Conservation (phyloP, 495 filamentous ascomycete species). For the Staphylotrichum tortipilum region DNA sequence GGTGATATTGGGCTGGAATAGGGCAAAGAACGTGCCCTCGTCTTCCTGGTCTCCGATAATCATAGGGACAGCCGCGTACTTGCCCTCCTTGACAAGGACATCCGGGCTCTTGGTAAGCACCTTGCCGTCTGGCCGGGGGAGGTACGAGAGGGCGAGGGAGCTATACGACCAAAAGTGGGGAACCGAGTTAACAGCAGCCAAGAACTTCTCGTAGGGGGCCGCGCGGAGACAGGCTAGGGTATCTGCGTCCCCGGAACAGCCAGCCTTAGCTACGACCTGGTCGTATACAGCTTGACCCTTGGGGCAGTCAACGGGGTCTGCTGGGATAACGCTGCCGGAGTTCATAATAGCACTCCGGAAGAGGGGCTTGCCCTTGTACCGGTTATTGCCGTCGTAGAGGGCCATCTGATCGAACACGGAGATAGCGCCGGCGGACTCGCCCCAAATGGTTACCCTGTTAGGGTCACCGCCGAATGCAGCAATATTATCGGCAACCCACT, state of each 20-base stretch:
- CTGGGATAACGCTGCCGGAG: conserved; percentile 53
- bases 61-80: conserved; percentile 51
- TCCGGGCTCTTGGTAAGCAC: conserved; percentile 50
- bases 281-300: conserved; percentile 60
- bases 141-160: conserved; percentile 54
- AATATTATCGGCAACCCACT: conserved; percentile 59
- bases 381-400: conserved; percentile 58
- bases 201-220: conserved; percentile 50
- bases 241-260: conserved; percentile 46
- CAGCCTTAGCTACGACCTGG: conserved; percentile 48
- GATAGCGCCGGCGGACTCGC: conserved; percentile 62
- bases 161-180: conserved; percentile 54
- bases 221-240: conserved; percentile 56
- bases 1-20: conserved; percentile 57
- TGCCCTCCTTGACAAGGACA: conserved; percentile 35
- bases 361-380: conserved; percentile 51
- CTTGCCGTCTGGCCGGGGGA: conserved; percentile 57
- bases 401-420: conserved; percentile 62
- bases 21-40: conserved; percentile 51
- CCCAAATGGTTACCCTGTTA: conserved; percentile 60
- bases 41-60: conserved; percentile 54
- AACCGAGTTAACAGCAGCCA: conserved; percentile 58
- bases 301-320: conserved; percentile 52
- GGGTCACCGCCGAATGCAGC: conserved; percentile 60
- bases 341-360: conserved; percentile 55